These are phyloP conservation scores for Ceratobasidium sp. DNA, from an alignment of 1,284 basidiomycete species.

Conservation along the genomic window DNA sequence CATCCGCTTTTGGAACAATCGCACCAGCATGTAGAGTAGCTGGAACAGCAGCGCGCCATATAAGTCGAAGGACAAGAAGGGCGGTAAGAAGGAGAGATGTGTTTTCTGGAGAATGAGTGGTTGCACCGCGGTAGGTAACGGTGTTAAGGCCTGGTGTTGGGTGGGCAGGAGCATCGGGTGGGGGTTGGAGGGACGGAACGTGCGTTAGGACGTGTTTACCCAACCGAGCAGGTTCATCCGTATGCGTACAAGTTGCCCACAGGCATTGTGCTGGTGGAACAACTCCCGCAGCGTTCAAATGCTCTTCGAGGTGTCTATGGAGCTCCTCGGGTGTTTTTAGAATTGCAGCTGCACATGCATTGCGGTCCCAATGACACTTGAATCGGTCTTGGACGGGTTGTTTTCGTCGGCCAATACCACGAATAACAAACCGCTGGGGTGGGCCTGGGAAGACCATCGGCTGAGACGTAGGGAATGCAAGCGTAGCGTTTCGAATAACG, in stretches of 20 bases:
- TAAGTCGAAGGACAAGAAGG: constrained; percentile 77
- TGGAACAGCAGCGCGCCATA: constrained; percentile 81
- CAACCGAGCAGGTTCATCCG: constrained; percentile 64
- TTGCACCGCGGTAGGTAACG: constrained; percentile 70
- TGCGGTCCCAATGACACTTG: constrained; percentile 77
- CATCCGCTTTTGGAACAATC: constrained; percentile 71
- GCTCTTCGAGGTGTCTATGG: constrained; percentile 70
- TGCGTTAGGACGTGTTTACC: constrained; percentile 80
- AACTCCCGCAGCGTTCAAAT: constrained; percentile 65
- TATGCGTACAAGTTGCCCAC: constrained; percentile 74
- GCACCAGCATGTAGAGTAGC: constrained; percentile 70
- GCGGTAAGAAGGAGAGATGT: constrained; percentile 71
- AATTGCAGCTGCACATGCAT: constrained; percentile 65
- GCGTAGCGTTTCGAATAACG: constrained; percentile 87
- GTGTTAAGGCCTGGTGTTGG: constrained; percentile 72
- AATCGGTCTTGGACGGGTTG: constrained; percentile 71
- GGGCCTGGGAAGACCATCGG: constrained; percentile 84
- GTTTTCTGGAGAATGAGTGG: constrained; percentile 75
- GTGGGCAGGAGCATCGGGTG: constrained; percentile 75
- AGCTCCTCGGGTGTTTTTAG: constrained; percentile 70
- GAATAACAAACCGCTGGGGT: constrained; percentile 82
- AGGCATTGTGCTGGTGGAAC: constrained; percentile 65
- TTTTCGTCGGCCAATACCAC: constrained; percentile 75
- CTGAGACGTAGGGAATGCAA: constrained; percentile 82
- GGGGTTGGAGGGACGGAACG: constrained; percentile 70